phyloP scores from a whole-genome alignment of 2,329 filamentous ascomycete genomes.

The Neoarthrinium moseri region DNA sequence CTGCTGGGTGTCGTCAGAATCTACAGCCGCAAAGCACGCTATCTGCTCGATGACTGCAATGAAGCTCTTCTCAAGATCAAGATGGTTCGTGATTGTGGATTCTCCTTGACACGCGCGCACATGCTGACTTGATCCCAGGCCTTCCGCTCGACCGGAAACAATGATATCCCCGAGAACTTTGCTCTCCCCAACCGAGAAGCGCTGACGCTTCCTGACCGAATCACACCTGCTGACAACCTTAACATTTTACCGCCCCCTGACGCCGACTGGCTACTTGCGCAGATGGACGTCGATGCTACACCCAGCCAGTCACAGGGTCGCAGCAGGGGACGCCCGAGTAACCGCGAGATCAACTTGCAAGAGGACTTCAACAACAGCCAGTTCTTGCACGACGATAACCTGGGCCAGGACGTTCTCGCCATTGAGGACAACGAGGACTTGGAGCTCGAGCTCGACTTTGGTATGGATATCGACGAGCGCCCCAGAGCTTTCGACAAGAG shows the following conservation, averaged over 20 bases:
- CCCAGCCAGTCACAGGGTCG: constrained; percentile 57
- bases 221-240: constrained; percentile 85
- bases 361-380: constrained; percentile 75
- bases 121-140: constrained; percentile 58
- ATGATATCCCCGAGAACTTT: constrained; percentile 84
- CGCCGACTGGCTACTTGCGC: constrained; percentile 78
- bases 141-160: constrained; percentile 90
- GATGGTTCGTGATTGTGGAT: constrained; percentile 63
- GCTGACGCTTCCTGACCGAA: constrained; percentile 84
- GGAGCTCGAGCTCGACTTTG: constrained; percentile 72
- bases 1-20: constrained; percentile 95
- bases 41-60: constrained; percentile 94
- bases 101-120: background rate
- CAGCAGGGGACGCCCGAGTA: constrained; percentile 41
- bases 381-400: constrained; percentile 68
- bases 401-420: constrained; percentile 55
- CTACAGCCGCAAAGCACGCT: constrained; percentile 95
- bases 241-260: constrained; percentile 82
- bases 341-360: constrained; percentile 66
- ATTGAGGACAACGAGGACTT: constrained; percentile 63
- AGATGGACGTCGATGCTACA: constrained; percentile 59
- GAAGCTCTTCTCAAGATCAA: constrained; percentile 98
- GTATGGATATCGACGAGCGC: constrained; percentile 69
- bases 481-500: constrained; percentile 52
- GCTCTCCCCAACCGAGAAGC: constrained; percentile 81